Percentiles rank a stretch among this genome's conserved stretches.
These are phyloP conservation scores for Harringtonia aguacate DNA, from an alignment of 2,329 filamentous ascomycete species.

Conservation along the genomic window DNA sequence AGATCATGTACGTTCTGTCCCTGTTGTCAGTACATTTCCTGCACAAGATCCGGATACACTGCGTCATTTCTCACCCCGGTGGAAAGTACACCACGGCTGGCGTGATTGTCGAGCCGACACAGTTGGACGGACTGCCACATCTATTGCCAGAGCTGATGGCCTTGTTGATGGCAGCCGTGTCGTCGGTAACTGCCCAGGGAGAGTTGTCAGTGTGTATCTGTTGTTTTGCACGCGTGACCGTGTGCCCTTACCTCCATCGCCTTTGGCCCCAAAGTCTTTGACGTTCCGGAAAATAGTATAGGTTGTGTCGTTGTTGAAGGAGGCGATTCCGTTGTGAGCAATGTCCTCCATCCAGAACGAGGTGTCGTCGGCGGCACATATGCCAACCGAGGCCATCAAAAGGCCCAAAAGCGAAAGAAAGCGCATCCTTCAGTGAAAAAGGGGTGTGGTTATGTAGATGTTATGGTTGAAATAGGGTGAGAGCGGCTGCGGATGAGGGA, in stretches of 20 bases:
- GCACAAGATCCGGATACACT: background rate
- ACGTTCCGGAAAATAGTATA: constrained; percentile 14
- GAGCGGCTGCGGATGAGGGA: too few relatives aligned
- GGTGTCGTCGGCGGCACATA: constrained; percentile 10
- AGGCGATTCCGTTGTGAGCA: constrained; percentile 33
- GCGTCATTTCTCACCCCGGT: constrained; percentile 9
- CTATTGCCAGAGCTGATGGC: constrained; percentile 39
- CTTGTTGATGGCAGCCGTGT: constrained; percentile 60
- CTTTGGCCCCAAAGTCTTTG: constrained; percentile 45
- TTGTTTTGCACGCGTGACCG: background rate
- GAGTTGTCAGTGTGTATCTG: background rate
- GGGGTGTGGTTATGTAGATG: background rate
- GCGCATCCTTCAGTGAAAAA: constrained; percentile 2
- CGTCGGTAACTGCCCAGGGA: constrained; percentile 44
- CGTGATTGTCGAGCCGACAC: constrained; percentile 11
- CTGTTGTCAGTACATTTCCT: background rate
- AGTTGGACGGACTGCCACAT: constrained; percentile 17
- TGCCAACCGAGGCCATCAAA: background rate
- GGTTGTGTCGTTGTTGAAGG: constrained; percentile 29
- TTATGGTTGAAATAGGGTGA: background rate
- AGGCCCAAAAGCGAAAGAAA: background rate
- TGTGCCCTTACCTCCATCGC: constrained; percentile 44
- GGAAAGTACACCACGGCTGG: constrained; percentile 15
- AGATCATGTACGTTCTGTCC: constrained; percentile 14
- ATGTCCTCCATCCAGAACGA: constrained; percentile 33